Evolutionary conservation across 2,329 filamentous ascomycete species (phyloP).

Genomic region (Phialophora tarda): DNA sequence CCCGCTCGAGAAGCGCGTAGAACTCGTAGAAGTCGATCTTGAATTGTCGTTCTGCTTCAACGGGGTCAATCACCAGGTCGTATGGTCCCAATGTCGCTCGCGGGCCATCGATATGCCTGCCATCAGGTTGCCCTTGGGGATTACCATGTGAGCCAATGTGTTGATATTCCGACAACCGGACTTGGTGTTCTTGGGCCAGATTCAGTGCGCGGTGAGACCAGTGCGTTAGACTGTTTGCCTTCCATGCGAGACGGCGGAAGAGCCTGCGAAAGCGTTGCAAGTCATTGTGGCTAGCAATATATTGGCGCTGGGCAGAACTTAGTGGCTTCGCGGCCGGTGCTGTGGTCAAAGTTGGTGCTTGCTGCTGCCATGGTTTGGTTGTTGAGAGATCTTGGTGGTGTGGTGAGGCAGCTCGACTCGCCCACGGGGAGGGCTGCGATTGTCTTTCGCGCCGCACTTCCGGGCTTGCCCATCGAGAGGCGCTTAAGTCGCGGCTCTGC

Average conservation of each 20-base stretch:
- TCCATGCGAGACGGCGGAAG: conserved; percentile 34
- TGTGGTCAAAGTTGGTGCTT: not conserved
- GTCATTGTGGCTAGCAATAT: conserved; percentile 24
- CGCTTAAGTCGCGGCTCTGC: conserved; percentile 29
- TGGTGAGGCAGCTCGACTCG: conserved; percentile 24
- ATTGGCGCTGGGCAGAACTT: conserved; percentile 28
- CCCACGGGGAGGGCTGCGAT: conserved; percentile 16
- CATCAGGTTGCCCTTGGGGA: not conserved
- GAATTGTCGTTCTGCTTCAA: conserved; percentile 68
- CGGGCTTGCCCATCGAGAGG: conserved; percentile 35
- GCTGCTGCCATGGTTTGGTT: conserved; percentile 9
- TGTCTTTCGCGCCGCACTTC: conserved; percentile 30
- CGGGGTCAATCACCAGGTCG: conserved; percentile 33
- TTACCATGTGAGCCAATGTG: not conserved
- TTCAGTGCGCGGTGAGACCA: conserved; percentile 35
- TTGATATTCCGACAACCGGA: conserved; percentile 6
- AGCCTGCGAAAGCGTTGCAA: conserved; percentile 34
- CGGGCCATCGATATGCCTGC: conserved; percentile 13
- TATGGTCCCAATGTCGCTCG: conserved; percentile 27
- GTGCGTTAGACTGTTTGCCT: conserved; percentile 35
- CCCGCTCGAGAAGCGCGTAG: conserved; percentile 74
- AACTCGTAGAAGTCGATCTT: conserved; percentile 80
- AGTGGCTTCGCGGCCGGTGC: not conserved
- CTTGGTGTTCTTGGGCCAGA: conserved; percentile 31
- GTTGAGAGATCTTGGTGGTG: conserved; percentile 6